phyloP scores from a whole-genome alignment of 2,329 filamentous ascomycete species.

The Escovopsis sp. region DNA sequence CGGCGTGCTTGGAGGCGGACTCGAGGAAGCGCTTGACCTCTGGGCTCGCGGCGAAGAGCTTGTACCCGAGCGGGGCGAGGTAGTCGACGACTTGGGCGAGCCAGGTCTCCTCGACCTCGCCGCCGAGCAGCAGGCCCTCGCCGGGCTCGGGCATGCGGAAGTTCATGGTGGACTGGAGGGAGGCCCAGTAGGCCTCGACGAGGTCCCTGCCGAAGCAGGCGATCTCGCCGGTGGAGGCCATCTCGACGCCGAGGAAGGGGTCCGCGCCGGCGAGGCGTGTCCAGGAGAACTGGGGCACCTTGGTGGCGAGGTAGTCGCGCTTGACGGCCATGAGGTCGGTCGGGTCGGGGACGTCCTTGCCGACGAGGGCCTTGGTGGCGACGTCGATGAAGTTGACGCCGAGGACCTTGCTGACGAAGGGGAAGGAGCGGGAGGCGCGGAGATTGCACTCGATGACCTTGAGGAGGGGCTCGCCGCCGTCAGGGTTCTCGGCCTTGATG shows the following conservation, averaged over 20 bases:
- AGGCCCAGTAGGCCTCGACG: slow-evolving; percentile 94
- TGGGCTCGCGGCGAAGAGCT: slow-evolving; percentile 72
- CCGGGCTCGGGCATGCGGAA: slow-evolving; percentile 92
- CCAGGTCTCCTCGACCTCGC: slow-evolving; percentile 56
- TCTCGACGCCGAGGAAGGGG: slow-evolving; percentile 94
- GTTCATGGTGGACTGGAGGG: slow-evolving; percentile 95
- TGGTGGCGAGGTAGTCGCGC: slow-evolving; percentile 87
- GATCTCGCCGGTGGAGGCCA: slow-evolving; percentile 94
- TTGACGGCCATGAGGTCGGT: slow-evolving; percentile 78
- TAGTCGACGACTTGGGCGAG: slow-evolving; percentile 73
- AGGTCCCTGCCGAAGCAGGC: slow-evolving; percentile 96
- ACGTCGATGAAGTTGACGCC: slow-evolving; percentile 94
- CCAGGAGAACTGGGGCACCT: slow-evolving; percentile 98
- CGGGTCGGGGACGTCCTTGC: slow-evolving; percentile 68
- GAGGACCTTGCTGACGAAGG: slow-evolving; percentile 93
- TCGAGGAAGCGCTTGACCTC: slow-evolving; percentile 77
- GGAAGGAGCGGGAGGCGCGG: slow-evolving; percentile 92
- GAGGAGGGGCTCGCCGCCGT: slow-evolving; percentile 58
- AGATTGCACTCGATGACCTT: slow-evolving; percentile 99
- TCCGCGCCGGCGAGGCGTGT: slow-evolving; percentile 93
- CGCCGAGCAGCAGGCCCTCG: slow-evolving; percentile 88
- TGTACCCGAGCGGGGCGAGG: slow-evolving; percentile 80
- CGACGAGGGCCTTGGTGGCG: slow-evolving; percentile 82
- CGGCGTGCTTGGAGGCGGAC: slow-evolving; percentile 46
- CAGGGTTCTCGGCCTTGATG: slow-evolving; percentile 73